phyloP scores from a whole-genome alignment of 768 basidiomycete species.

The Suillus placidus region DNA sequence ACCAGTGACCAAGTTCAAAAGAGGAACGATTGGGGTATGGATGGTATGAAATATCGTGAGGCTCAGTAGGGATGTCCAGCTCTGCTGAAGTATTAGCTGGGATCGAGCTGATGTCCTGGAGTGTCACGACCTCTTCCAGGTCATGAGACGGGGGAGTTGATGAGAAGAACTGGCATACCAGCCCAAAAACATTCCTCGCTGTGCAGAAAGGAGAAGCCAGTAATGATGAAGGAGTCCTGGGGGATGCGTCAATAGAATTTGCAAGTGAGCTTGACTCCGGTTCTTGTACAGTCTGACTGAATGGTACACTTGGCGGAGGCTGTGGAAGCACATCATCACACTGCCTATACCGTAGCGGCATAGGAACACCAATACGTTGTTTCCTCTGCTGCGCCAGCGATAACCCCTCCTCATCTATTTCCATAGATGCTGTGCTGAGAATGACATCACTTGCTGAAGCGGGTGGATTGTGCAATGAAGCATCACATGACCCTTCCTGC shows the following conservation, averaged over 20 bases:
- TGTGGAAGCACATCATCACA: no score
- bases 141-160: constrained; percentile 3
- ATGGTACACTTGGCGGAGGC: no score
- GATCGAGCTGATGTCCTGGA: constrained; percentile 15
- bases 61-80: neutral
- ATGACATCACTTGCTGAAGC: no score
- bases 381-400: no score
- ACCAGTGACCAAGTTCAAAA: constrained; percentile 21
- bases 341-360: no score
- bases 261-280: neutral
- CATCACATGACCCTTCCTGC: no score
- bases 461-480: no score
- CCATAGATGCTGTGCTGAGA: no score
- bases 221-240: neutral
- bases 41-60: neutral
- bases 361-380: no score
- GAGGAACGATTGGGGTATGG: constrained; percentile 21
- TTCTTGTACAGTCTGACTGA: no score
- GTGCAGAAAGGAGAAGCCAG: neutral
- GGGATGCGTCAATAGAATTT: neutral
- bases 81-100: neutral
- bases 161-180: neutral
- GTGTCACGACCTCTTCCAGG: neutral
- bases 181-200: constrained; percentile 5
- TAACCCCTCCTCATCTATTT: no score